Evolutionary conservation across 345 rosid species (phyloP).

Genomic region (Hibiscus trionum): DNA sequence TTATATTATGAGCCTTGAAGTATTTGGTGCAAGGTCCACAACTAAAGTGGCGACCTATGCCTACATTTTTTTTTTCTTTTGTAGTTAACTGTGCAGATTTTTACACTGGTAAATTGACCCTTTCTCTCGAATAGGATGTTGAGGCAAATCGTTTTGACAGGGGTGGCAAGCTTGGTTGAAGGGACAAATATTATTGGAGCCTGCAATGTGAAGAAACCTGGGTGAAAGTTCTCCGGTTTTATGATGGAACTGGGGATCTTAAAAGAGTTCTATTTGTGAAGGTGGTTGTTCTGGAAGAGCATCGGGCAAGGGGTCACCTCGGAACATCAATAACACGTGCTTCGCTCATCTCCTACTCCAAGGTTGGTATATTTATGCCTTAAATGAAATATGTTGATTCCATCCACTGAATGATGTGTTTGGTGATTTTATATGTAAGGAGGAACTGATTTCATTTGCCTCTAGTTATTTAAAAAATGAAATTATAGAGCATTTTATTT

Average conservation of each 20-base stretch:
- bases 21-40: background rate
- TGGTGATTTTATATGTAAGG: background rate
- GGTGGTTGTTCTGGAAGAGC: background rate
- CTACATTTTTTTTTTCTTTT: background rate
- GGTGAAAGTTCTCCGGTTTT: background rate
- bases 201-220: background rate
- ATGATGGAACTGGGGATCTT: background rate
- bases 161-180: conserved; percentile 7
- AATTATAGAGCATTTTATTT: too few relatives aligned
- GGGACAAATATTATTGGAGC: background rate
- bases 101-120: background rate
- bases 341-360: background rate
- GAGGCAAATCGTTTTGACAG: conserved; percentile 8
- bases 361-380: background rate
- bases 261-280: background rate
- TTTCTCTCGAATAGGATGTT: background rate
- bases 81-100: background rate
- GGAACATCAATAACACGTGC: background rate
- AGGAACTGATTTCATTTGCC: background rate
- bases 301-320: background rate
- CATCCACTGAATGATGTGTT: background rate
- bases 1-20: background rate
- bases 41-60: background rate
- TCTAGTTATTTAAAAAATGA: background rate
- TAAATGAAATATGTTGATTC: background rate